phyloP scores from a whole-genome alignment of 202 grass and related monocot genomes.

The Eragrostis tef region DNA sequence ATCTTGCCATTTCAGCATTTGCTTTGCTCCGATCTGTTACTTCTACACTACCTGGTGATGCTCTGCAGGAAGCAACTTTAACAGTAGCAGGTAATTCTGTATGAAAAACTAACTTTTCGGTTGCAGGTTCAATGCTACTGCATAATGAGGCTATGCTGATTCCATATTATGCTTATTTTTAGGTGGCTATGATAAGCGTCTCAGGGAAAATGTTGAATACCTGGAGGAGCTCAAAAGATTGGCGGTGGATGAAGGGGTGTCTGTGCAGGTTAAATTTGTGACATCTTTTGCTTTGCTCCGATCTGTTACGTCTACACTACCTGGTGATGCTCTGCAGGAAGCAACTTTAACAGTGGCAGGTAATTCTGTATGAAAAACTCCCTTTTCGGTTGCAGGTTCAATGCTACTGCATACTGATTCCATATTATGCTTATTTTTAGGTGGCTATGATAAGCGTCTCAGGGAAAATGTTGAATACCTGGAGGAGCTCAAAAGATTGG shows the following conservation, averaged over 20 bases:
- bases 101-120: slow-evolving; percentile 25
- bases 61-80: slow-evolving; percentile 58
- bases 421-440: slow-evolving; percentile 48
- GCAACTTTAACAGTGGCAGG: slow-evolving; percentile 87
- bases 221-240: slow-evolving; percentile 82
- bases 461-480: slow-evolving; percentile 96
- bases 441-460: slow-evolving; percentile 87
- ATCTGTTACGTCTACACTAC: slow-evolving; percentile 52
- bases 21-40: slow-evolving; percentile 62
- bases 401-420: slow-evolving; percentile 29
- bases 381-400: slow-evolving; percentile 7
- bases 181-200: slow-evolving; percentile 92
- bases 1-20: slow-evolving; percentile 90
- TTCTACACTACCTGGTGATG: slow-evolving; percentile 50
- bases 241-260: slow-evolving; percentile 60
- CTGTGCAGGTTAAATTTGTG: slow-evolving; percentile 71
- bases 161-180: slow-evolving; percentile 36
- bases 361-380: slow-evolving; percentile 46
- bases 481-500: slow-evolving; percentile 77
- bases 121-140: slow-evolving; percentile 10
- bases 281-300: slow-evolving; percentile 82
- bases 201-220: slow-evolving; percentile 93
- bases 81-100: slow-evolving; percentile 75
- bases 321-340: slow-evolving; percentile 44
- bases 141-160: neutral